These are phyloP conservation scores for Notholithocarpus densiflorus DNA, from an alignment of 306 rosid genomes.

Conservation along the genomic window DNA sequence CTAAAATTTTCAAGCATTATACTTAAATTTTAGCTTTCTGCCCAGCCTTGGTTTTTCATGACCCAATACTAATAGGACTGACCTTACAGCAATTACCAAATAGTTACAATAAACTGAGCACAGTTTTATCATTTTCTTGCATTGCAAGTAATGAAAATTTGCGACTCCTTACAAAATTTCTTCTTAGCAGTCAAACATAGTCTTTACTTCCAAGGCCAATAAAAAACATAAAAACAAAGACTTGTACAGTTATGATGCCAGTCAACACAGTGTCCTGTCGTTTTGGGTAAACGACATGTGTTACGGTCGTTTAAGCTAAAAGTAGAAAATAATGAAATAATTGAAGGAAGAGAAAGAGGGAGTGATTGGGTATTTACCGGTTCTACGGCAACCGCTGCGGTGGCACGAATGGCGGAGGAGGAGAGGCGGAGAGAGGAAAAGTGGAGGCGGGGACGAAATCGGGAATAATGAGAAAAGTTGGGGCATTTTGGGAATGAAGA, in stretches of 20 bases:
- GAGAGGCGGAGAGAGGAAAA: conserved; percentile 15
- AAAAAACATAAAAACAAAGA: no score
- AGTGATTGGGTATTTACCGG: conserved; percentile 31
- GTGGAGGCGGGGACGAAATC: conserved; percentile 27
- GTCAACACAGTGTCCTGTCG: no score
- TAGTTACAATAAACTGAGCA: background rate
- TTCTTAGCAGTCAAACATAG: background rate
- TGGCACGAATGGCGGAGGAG: conserved; percentile 38
- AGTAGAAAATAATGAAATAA: no score
- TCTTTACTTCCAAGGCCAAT: no score
- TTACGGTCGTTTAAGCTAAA: no score
- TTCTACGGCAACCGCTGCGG: conserved; percentile 33
- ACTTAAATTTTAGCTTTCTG: background rate
- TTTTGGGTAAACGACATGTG: no score
- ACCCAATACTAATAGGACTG: no score
- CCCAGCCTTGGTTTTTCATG: no score
- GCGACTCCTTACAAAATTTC: background rate
- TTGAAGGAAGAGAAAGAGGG: background rate
- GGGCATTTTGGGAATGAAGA: conserved; percentile 33
- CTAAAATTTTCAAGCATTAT: background rate
- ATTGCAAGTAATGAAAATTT: background rate
- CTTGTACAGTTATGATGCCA: no score
- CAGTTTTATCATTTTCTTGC: background rate
- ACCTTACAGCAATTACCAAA: no score
- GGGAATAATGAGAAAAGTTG: conserved; percentile 27